These are phyloP conservation scores for Talaromyces piceae DNA, from an alignment of 2,329 filamentous ascomycete genomes.

Conservation along the genomic window DNA sequence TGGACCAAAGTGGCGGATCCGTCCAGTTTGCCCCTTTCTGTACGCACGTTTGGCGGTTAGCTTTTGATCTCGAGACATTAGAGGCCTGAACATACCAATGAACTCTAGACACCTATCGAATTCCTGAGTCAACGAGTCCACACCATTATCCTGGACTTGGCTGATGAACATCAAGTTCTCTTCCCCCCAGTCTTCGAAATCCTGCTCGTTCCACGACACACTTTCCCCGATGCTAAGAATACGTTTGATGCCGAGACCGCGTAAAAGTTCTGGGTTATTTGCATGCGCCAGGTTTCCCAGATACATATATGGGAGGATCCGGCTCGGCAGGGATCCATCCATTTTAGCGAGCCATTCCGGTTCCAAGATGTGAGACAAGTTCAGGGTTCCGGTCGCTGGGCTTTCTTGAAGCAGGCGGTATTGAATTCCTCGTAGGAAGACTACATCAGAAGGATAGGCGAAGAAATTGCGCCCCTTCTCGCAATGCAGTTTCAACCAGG, in stretches of 20 bases:
- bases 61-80: too few relatives aligned
- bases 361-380: constrained; percentile 32
- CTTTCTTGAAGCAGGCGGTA: constrained; percentile 59
- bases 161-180: constrained; percentile 77
- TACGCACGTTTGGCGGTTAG: too few relatives aligned
- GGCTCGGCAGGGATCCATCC: constrained; percentile 84
- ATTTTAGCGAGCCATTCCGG: constrained; percentile 76
- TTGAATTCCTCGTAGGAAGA: constrained; percentile 69
- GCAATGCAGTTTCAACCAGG: constrained; percentile 80
- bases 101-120: constrained; percentile 83
- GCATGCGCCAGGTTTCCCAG: constrained; percentile 88
- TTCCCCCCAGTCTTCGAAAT: constrained; percentile 63
- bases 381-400: constrained; percentile 21
- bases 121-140: constrained; percentile 80
- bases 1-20: constrained; percentile 86
- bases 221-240: constrained; percentile 89
- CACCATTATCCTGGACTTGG: constrained; percentile 91
- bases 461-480: constrained; percentile 87
- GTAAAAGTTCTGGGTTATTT: constrained; percentile 81
- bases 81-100: constrained; percentile 79
- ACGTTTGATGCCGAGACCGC: constrained; percentile 72
- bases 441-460: constrained; percentile 84
- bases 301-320: constrained; percentile 90
- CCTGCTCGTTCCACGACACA: constrained; percentile 68
- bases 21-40: constrained; percentile 69